A percentile compares a stretch with the other conserved stretches of the same genome.
These are phyloP conservation scores for Arthrobotrys conoides DNA, from an alignment of 2,329 filamentous ascomycete species.

Conservation along the genomic window DNA sequence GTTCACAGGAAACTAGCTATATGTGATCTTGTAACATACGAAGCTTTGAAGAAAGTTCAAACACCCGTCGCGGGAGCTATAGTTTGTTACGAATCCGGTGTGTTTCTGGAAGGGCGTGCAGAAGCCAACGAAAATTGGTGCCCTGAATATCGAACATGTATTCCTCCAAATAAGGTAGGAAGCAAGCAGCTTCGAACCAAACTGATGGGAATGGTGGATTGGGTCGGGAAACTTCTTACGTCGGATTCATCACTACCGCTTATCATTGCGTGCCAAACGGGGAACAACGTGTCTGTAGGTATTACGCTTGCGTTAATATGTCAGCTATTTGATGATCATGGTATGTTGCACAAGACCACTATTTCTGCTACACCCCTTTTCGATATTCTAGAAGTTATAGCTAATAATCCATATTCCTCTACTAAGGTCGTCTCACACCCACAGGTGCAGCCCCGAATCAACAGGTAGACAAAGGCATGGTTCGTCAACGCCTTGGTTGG, in stretches of 20 bases:
- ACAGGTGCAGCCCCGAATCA: conserved; percentile 14
- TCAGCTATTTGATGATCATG: conserved; percentile 77
- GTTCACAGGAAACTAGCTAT: conserved; percentile 39
- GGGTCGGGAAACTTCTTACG: conserved; percentile 68
- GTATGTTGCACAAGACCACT: conserved; percentile 67
- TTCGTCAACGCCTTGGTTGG: conserved; percentile 83
- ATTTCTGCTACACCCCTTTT: neutral
- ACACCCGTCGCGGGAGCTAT: conserved; percentile 48
- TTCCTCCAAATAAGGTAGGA: conserved; percentile 81
- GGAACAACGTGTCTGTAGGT: conserved; percentile 85
- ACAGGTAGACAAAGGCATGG: conserved; percentile 78
- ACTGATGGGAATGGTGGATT: conserved; percentile 75
- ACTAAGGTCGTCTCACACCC: conserved; percentile 36
- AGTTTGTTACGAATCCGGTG: conserved; percentile 52
- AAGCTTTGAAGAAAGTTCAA: conserved; percentile 37
- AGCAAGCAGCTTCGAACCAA: conserved; percentile 84
- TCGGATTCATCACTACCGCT: conserved; percentile 64
- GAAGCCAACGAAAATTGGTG: conserved; percentile 70
- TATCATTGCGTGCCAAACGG: conserved; percentile 80
- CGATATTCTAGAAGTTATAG: neutral
- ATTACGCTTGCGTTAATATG: conserved; percentile 82
- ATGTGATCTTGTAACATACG: conserved; percentile 49
- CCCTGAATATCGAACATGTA: conserved; percentile 63
- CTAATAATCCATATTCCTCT: conserved; percentile 41
- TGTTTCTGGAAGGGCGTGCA: conserved; percentile 64